Evolutionary conservation across 371 early-diverging fungal species (phyloP).

Genomic region (Mortierella polycephala): DNA sequence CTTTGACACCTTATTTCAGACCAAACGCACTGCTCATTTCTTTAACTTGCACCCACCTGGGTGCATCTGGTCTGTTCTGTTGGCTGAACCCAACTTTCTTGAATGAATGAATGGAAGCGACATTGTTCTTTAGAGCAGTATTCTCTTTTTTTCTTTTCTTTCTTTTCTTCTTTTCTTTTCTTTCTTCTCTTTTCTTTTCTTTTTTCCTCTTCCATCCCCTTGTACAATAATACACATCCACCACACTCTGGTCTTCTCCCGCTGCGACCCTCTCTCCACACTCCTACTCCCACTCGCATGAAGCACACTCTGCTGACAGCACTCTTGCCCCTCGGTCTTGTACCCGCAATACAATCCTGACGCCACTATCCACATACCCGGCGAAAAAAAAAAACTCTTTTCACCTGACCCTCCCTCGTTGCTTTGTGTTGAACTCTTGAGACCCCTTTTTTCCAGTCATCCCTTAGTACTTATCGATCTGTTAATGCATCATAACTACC

Average conservation of each 20-base stretch:
- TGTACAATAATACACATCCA: background rate
- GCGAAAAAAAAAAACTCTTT: too few species aligned
- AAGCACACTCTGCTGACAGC: too few species aligned
- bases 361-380: too few species aligned
- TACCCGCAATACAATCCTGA: too few species aligned
- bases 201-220: background rate
- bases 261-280: too few species aligned
- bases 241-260: too few species aligned
- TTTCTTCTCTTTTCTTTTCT: background rate
- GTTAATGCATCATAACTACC: background rate
- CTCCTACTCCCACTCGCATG: too few species aligned
- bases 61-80: constrained; percentile 18
- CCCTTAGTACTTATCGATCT: background rate
- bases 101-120: background rate
- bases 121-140: background rate
- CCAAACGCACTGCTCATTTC: background rate
- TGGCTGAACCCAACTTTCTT: constrained; percentile 1
- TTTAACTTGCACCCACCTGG: constrained; percentile 26
- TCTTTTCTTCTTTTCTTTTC: background rate
- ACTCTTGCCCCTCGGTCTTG: too few species aligned
- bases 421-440: too few species aligned
- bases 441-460: background rate
- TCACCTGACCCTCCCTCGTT: too few species aligned
- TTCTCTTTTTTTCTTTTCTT: background rate
- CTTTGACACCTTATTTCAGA: too few species aligned